Percentiles rank a stretch among this genome's conserved stretches.
phyloP scores from a whole-genome alignment of 169 alveolate species.

The Cryptosporidium baileyi region DNA sequence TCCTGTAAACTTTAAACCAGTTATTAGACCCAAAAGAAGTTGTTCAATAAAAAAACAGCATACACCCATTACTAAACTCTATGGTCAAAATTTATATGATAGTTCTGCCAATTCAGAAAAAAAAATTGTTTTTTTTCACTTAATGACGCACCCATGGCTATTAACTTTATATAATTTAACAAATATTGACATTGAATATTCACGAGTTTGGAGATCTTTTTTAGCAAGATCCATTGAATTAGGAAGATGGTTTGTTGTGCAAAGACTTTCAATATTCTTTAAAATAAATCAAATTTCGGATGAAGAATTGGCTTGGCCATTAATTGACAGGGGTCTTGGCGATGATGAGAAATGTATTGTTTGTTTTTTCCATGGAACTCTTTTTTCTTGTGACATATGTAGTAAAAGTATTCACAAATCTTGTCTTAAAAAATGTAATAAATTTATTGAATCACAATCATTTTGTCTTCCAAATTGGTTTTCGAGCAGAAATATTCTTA shows the following conservation, averaged over 20 bases:
- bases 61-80: too few relatives aligned
- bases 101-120: not conserved
- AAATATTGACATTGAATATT: constrained; percentile 27
- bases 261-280: constrained; percentile 33
- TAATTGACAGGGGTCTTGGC: constrained; percentile 66
- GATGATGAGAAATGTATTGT: constrained; percentile 64
- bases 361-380: constrained; percentile 48
- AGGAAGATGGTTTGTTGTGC: constrained; percentile 36
- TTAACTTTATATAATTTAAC: constrained; percentile 33
- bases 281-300: constrained; percentile 1
- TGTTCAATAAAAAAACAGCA: too few relatives aligned
- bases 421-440: constrained; percentile 26
- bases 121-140: constrained; percentile 12
- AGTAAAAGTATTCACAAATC: constrained; percentile 48
- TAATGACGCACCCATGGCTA: constrained; percentile 67
- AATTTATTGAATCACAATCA: constrained; percentile 32
- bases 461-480: constrained; percentile 61
- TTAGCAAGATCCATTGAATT: constrained; percentile 32
- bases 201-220: constrained; percentile 1
- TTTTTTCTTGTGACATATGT: constrained; percentile 51
- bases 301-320: constrained; percentile 59
- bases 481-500: not conserved
- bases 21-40: constrained; percentile 18
- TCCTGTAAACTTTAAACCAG: not conserved
- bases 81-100: too few relatives aligned